Evolutionary conservation across 305 asterid species (phyloP), one percentile per base, ranked within the genome.

Genomic region (Fraxinus ornus): DNA sequence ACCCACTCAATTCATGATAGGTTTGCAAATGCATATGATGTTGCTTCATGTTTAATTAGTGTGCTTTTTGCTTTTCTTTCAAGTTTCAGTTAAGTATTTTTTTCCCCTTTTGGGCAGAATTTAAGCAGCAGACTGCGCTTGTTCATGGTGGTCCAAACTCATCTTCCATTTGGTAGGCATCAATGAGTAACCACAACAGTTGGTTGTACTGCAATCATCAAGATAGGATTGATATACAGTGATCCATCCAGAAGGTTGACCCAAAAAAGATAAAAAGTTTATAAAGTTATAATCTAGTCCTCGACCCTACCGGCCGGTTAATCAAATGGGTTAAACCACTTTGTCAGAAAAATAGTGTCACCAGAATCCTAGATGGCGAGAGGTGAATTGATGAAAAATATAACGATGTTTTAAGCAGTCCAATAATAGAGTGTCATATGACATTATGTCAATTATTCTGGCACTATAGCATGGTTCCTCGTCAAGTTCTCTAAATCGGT

Each of bases 41-140:
- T 83, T 90, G 92, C 91, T 89, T 89, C 89, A 22, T 80, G 89
- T 85, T 7, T 88, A 88, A 92, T 91, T 91, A 90, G 90, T 88
- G 83, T 83, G 85, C 47, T 81, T 78, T 28, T 85, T 76, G 83
- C 52, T 90, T 85, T 86, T 75, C 84, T 81, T 90, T 82, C 76
- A 88, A 82, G 82, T 73, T 78, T 87, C 79, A 77, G 49, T 72
- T 68, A 64, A 22, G 17, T 32, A 9, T 39, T 9, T 39, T 12
- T 39, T 55, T 47, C 49, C 32, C 39, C 79, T 19, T 33, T 71
- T 36, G 55, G 78, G 47, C 75, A 79, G 17, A 78, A 64, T n/a
- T 30, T 79, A 5, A 44, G 71, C 60, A 74, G 64, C 30, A 26
- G 39, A 62, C 83, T 73, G 80, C 75, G 80, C 70, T 62, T 73